Conservation (phyloP, 208 protist genomes). For the Phytomonas francai region DNA sequence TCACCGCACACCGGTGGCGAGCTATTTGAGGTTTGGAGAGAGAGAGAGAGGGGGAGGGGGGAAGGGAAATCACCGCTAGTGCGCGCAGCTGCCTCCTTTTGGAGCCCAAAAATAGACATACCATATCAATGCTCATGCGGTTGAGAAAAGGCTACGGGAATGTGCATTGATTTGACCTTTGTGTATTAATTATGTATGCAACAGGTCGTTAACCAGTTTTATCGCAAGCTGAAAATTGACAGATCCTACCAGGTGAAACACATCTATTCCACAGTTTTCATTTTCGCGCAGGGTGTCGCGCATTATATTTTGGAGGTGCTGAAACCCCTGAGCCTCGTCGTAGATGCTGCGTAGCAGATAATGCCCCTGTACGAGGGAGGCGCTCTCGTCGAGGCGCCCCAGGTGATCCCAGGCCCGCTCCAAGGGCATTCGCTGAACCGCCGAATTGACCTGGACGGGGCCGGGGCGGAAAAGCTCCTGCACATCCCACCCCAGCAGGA, state of each 20-base stretch:
- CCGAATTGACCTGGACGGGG: slow-evolving; percentile 4
- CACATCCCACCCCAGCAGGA: slow-evolving; percentile 57
- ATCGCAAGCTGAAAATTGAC: slow-evolving; percentile 24
- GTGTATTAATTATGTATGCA: background rate
- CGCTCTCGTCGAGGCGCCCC: slow-evolving; percentile 12
- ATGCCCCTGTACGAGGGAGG: slow-evolving; percentile 13
- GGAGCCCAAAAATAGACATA: too few relatives aligned
- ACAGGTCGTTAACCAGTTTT: slow-evolving; percentile 13
- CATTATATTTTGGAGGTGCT: background rate
- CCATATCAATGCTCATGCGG: too few relatives aligned
- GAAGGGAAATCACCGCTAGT: too few relatives aligned
- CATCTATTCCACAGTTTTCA: slow-evolving; percentile 4
- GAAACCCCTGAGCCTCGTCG: slow-evolving; percentile 15
- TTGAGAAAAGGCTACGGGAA: too few relatives aligned
- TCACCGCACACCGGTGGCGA: too few relatives aligned
- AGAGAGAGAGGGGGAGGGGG: too few relatives aligned
- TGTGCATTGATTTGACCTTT: background rate
- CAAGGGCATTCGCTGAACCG: slow-evolving; percentile 7
- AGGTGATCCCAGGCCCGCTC: slow-evolving; percentile 17
- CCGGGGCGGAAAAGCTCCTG: slow-evolving; percentile 9
- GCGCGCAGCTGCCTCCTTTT: too few relatives aligned
- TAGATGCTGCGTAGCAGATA: slow-evolving; percentile 41
- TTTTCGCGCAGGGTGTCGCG: slow-evolving; percentile 2
- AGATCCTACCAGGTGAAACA: slow-evolving; percentile 22
- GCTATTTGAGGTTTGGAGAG: too few relatives aligned